These are phyloP conservation scores for Colletotrichum magnum DNA, from an alignment of 2,329 filamentous ascomycete genomes.

Conservation along the genomic window DNA sequence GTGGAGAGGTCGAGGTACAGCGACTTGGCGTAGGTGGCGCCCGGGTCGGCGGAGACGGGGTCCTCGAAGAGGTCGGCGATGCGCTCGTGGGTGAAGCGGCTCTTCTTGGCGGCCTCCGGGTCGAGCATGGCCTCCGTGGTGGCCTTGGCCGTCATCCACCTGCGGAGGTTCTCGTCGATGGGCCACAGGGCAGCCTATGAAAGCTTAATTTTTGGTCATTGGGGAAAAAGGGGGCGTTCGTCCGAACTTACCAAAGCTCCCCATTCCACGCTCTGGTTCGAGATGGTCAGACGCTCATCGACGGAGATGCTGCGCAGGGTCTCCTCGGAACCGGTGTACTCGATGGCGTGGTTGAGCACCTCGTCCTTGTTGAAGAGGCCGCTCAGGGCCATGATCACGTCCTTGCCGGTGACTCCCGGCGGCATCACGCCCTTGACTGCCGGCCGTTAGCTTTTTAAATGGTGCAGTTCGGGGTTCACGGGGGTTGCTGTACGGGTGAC, in stretches of 20 bases:
- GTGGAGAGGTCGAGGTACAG: constrained; percentile 87
- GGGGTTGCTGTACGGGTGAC: constrained; percentile 78
- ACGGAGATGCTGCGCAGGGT: constrained; percentile 81
- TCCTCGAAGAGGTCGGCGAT: constrained; percentile 81
- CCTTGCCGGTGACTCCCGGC: constrained; percentile 88
- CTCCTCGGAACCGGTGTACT: constrained; percentile 86
- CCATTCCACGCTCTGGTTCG: constrained; percentile 89
- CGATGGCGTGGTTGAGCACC: constrained; percentile 91
- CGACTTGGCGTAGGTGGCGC: constrained; percentile 85
- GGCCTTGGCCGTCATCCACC: constrained; percentile 84
- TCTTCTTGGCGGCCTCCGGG: constrained; percentile 60
- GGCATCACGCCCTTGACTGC: constrained; percentile 66
- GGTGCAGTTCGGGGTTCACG: too few relatives aligned
- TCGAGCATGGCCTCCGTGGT: constrained; percentile 76
- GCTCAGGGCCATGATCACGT: constrained; percentile 91
- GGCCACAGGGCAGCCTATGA: constrained; percentile 75
- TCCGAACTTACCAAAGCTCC: constrained; percentile 67
- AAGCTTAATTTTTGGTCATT: constrained; percentile 43
- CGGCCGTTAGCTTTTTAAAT: too few relatives aligned
- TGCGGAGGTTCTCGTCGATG: constrained; percentile 78
- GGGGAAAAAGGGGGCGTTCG: too few relatives aligned
- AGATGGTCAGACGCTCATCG: constrained; percentile 80
- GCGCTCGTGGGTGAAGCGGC: constrained; percentile 78
- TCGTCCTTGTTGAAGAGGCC: constrained; percentile 89
- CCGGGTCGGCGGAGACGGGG: constrained; percentile 78